Percentiles rank a stretch among this genome's conserved stretches.
phyloP scores from a whole-genome alignment of 225 moss, liverwort and hornwort species.

The Neckera pumila region DNA sequence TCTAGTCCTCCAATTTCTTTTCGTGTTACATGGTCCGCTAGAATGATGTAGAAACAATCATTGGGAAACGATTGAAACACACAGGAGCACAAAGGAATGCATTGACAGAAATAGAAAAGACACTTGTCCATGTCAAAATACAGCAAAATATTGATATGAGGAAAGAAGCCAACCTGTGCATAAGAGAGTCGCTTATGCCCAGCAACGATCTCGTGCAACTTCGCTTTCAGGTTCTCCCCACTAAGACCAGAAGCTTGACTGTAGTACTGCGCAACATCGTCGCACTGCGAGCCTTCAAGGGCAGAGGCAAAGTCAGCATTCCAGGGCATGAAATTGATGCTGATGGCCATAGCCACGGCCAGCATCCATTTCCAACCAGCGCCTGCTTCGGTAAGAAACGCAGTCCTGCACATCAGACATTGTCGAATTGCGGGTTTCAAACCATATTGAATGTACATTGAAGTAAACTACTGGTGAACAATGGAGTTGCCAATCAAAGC shows the following conservation, averaged over 20 bases:
- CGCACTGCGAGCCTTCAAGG: slow-evolving; percentile 9
- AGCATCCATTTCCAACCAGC: slow-evolving; percentile 18
- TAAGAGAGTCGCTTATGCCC: slow-evolving; percentile 57
- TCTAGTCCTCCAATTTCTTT: neutral
- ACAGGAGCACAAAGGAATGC: neutral
- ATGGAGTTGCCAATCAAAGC: neutral
- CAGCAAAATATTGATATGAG: neutral
- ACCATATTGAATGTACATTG: neutral
- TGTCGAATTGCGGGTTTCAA: neutral
- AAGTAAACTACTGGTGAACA: neutral
- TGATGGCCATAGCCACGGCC: slow-evolving; percentile 10
- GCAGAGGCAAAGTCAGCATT: slow-evolving; percentile 9
- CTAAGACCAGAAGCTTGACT: slow-evolving; percentile 29
- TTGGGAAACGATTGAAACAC: neutral
- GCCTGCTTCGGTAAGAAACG: neutral
- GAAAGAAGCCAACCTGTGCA: slow-evolving; percentile 33
- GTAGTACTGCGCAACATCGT: slow-evolving; percentile 28
- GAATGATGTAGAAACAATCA: neutral
- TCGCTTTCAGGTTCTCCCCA: slow-evolving; percentile 41
- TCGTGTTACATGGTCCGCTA: neutral
- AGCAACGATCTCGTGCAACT: slow-evolving; percentile 56
- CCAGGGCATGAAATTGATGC: slow-evolving; percentile 24
- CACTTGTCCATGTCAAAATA: neutral
- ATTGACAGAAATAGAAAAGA: neutral
- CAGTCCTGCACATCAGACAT: slow-evolving; percentile 5